Base-by-base conservation (phyloP, 768 basidiomycete species). In the Lactarius hengduanensis region DNA sequence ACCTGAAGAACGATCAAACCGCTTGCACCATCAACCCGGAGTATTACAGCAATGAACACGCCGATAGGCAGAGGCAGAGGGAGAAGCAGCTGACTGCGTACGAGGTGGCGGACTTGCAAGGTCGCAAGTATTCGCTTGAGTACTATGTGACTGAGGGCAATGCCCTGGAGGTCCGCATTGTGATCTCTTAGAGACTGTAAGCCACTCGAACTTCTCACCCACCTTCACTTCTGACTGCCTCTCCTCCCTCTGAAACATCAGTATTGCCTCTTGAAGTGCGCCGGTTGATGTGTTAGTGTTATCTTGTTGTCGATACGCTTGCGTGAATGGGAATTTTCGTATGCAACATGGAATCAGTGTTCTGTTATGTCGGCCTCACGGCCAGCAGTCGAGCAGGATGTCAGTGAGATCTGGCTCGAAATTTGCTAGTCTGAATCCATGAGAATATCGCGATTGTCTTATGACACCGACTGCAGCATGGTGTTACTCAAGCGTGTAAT, bases 1-100 rank as follows among this genome's bases (percentile, higher is more conserved):
- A 76, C 59, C 72, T 80, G 41, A 30, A 18, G 7, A 28, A 10
- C 22, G 43, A 30, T 4, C 9, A 67, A 28, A 67, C 66, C 8
- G 66, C 36, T 18, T 32, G 59, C 22, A 4, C 43, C 47, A 59
- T 60, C 15, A 59, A 58, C 28, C 63, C 66, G 10, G 10, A 67
- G 32, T 67, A 65, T 36, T 60, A 65, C 59, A 34, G 28, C 22
- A 1, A 22, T 4, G 4, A 59, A 0, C 22, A 55, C 41, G 16
- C 4, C 20, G 30, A 43, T 11, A 18, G 63, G 43, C 36, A 38
- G 30, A 6, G 4, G 1, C 59, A 57, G 43, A 57, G 59, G 47
- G 59, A 61, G 59, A 38, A 6, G 45, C 55, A 65, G 36, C 45
- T 61, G 58, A 32, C 32, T 28, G 18, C 38, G 28, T 62, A 54